phyloP scores from a whole-genome alignment of 768 basidiomycete species.

The Pleurotus cornucopiae region DNA sequence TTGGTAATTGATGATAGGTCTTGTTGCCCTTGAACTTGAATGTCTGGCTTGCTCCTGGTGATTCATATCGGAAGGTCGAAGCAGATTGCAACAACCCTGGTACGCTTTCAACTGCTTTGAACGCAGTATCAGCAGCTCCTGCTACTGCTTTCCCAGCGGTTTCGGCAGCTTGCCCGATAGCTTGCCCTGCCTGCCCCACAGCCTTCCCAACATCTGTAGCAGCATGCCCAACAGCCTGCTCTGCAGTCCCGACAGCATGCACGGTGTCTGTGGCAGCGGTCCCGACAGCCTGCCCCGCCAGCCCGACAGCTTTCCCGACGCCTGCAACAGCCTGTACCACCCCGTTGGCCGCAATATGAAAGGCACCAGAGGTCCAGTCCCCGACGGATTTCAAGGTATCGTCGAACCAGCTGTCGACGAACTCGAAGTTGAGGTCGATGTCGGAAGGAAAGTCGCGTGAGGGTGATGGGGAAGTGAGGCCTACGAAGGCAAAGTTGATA shows the following conservation, averaged over 20 bases:
- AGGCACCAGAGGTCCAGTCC: too few relatives aligned
- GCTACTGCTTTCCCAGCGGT: neutral
- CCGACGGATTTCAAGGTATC: too few relatives aligned
- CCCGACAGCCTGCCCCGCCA: too few relatives aligned
- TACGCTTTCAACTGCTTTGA: neutral
- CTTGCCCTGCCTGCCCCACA: neutral
- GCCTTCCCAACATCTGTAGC: neutral
- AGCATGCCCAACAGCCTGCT: neutral
- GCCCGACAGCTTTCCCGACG: neutral
- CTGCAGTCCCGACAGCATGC: too few relatives aligned
- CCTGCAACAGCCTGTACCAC: slow-evolving; percentile 9
- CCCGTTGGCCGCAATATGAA: neutral
- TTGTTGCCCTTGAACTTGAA: slow-evolving; percentile 15
- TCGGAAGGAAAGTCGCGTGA: too few relatives aligned
- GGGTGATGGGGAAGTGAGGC: slow-evolving; percentile 4
- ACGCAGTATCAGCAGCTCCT: neutral
- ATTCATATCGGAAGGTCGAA: slow-evolving; percentile 11
- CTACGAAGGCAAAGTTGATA: neutral
- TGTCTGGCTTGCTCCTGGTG: slow-evolving; percentile 15
- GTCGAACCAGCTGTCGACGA: slow-evolving; percentile 13
- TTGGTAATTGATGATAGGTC: slow-evolving; percentile 13
- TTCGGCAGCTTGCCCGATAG: neutral
- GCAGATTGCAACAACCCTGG: neutral
- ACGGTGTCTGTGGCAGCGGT: too few relatives aligned
- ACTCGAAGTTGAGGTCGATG: slow-evolving; percentile 11